phyloP scores from a whole-genome alignment of 257 asterid species.

The Jacaranda copaia region DNA sequence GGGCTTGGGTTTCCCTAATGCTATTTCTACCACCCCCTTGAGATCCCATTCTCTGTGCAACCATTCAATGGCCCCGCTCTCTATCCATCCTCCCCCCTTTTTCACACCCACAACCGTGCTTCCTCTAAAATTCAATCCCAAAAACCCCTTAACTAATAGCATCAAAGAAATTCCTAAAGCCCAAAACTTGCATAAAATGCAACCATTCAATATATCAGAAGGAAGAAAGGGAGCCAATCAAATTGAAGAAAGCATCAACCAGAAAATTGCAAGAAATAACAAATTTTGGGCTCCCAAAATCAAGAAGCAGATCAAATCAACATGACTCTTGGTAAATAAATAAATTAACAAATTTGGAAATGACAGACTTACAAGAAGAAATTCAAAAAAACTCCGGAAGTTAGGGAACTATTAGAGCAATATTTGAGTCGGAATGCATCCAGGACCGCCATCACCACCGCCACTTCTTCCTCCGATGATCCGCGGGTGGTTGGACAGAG shows the following conservation, averaged over 20 bases:
- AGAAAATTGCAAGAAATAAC: conserved; percentile 35
- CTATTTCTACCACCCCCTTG: conserved; percentile 61
- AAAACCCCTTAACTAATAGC: conserved; percentile 40
- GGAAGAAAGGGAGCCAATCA: conserved; percentile 34
- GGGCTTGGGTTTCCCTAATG: conserved; percentile 49
- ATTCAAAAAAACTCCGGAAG: conserved; percentile 34
- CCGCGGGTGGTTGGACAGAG: no score
- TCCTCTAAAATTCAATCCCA: conserved; percentile 27
- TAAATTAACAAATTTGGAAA: neutral
- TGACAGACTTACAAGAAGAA: conserved; percentile 40
- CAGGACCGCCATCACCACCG: no score
- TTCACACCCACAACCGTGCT: conserved; percentile 35
- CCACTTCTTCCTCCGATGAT: no score
- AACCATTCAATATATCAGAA: conserved; percentile 41
- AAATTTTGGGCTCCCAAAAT: conserved; percentile 32
- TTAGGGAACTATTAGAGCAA: conserved; percentile 22
- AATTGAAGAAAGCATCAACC: conserved; percentile 37
- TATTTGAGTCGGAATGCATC: conserved; percentile 51
- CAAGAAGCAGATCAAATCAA: conserved; percentile 43
- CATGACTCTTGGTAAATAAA: conserved; percentile 5
- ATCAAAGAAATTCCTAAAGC: conserved; percentile 36
- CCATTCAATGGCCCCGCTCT: conserved; percentile 42
- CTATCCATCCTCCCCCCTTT: conserved; percentile 14
- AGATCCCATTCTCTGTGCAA: conserved; percentile 74
- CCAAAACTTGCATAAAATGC: conserved; percentile 41